These are phyloP conservation scores for Dentipellis sp. DNA, from an alignment of 768 basidiomycete species.

Conservation along the genomic window DNA sequence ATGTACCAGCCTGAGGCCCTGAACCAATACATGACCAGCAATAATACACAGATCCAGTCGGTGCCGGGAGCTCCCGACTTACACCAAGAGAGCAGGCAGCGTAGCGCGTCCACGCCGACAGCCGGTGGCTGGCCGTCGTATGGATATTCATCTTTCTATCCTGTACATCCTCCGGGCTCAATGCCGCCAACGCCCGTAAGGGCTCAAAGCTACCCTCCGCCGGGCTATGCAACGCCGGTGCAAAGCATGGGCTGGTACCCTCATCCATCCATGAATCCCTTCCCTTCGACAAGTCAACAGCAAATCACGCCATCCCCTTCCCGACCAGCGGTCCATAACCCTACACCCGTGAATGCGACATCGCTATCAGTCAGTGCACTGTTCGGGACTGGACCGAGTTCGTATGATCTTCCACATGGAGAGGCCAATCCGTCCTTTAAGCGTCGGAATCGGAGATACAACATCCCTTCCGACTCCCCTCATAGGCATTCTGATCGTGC, in stretches of 20 bases:
- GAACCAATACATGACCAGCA: conserved; percentile 52
- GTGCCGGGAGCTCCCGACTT: conserved; percentile 2
- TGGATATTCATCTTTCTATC: neutral
- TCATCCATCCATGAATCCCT: neutral
- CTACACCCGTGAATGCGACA: neutral
- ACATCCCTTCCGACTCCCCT: neutral
- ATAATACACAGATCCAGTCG: conserved; percentile 16
- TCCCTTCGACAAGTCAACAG: neutral
- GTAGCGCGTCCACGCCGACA: conserved; percentile 6
- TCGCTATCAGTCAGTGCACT: neutral
- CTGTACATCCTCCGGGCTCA: neutral
- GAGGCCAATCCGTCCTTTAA: neutral
- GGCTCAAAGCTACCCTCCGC: neutral
- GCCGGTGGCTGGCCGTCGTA: neutral
- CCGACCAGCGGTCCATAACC: neutral
- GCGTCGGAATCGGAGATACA: neutral
- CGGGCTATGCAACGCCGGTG: neutral
- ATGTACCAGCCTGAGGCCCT: conserved; percentile 60
- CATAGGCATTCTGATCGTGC: neutral
- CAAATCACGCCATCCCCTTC: neutral
- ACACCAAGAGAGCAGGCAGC: conserved; percentile 9
- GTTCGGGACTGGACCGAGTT: neutral
- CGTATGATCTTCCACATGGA: neutral
- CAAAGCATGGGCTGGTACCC: neutral
- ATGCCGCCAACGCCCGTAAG: neutral